Base-by-base conservation (phyloP, 768 basidiomycete genomes). In the Lentinus tigrinus region DNA sequence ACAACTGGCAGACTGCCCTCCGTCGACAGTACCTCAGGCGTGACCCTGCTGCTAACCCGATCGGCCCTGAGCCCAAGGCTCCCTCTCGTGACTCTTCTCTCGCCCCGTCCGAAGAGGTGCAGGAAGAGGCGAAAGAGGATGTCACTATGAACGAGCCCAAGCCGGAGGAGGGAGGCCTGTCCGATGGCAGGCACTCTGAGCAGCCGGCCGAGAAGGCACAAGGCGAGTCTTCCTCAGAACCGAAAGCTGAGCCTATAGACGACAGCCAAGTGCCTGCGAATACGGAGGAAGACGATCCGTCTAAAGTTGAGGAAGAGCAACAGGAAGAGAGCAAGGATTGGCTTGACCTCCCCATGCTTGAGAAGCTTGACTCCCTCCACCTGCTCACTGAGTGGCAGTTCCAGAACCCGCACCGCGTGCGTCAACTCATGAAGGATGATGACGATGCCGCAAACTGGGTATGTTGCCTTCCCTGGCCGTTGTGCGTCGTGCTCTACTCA, bases 341-440 rank as follows among this genome's bases (percentile, higher is more conserved):
- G 91, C 74, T 83, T 43, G 78, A 87, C 43, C 81, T 93, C 26
- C 77, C 85, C 2, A 85, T 89, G 80, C 77, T 85, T 39, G 73
- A 74, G 34, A 91, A 92, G 72, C 81, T 95, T 42, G 87, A 92
- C 58, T 84, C 88, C 3, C 73, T 93, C 65, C 82, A 91, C 63
- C 74, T 82, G 16, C 74, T 94, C 48, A 81, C 79, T 27, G 93
- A 95, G 72, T 95, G 93, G 93, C 90, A 92, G 65, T 93, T 94
- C 62, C 86, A 91, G 58, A 90, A 91, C 66, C 83, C 90, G 4
- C 77, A 79, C 52, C 80, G 88, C 54, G 65, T 94, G 21, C 78
- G 91, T 57, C 78, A 77, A 43, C 72, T 88, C 47, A 92, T 93
- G 90, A 88, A 84, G 66, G 81, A 77, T 50, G 91, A 92, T 55